Evolutionary conservation across 169 alveolate genomes (phyloP).

Genomic region (Plasmodium knowlesi): DNA sequence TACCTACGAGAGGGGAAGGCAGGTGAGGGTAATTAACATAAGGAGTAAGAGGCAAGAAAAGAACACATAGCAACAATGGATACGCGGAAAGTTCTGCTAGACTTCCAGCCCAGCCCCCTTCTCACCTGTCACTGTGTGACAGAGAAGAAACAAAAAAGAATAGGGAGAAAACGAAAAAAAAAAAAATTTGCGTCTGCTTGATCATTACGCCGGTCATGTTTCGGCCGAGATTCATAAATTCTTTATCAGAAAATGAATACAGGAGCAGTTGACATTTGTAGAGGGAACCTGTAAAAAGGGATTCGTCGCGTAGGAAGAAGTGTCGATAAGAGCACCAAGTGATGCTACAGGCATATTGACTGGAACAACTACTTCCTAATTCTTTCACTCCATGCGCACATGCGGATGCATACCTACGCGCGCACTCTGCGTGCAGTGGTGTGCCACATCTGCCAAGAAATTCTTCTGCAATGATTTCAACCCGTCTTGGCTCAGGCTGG

Average conservation of each 20-base stretch:
- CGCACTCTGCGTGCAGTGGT: constrained; percentile 23
- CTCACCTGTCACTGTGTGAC: constrained; percentile 50
- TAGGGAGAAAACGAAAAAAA: constrained; percentile 40
- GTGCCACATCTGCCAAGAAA: not conserved
- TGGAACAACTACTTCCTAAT: not conserved
- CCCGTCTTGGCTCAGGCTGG: not conserved
- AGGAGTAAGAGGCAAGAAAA: not conserved
- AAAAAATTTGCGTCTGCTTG: constrained; percentile 38
- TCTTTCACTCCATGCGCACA: not conserved
- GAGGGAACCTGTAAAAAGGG: constrained; percentile 11
- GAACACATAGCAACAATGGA: not conserved
- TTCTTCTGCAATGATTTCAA: not conserved
- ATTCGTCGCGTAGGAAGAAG: no score
- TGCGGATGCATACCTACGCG: not conserved
- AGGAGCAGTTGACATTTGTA: constrained; percentile 40
- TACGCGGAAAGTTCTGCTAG: no score
- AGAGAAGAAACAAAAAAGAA: constrained; percentile 53
- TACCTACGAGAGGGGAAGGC: not conserved
- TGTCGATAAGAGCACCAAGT: not conserved
- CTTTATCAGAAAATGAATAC: not conserved
- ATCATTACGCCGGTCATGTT: constrained; percentile 31
- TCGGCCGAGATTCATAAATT: not conserved
- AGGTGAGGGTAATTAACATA: not conserved
- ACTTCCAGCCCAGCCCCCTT: not conserved
- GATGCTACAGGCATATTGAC: no score